Evolutionary conservation across 2,329 filamentous ascomycete genomes (phyloP).

Genomic region (Aureobasidium zeae): DNA sequence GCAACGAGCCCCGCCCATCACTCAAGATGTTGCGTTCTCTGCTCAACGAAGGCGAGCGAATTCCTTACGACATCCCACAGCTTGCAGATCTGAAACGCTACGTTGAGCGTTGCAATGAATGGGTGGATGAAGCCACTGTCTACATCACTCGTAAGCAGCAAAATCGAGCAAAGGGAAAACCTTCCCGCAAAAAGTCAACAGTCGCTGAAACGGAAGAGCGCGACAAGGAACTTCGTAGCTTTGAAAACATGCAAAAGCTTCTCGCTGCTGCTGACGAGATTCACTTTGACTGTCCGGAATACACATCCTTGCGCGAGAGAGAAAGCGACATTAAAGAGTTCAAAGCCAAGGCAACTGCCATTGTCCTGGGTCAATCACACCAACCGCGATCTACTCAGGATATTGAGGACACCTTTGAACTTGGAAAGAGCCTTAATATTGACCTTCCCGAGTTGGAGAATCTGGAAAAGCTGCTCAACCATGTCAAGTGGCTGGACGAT

Average conservation of each 20-base stretch:
- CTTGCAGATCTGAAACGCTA: conserved; percentile 75
- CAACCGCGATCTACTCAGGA: conserved; percentile 55
- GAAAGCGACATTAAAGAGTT: conserved; percentile 77
- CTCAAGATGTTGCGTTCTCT: conserved; percentile 78
- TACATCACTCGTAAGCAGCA: conserved; percentile 97
- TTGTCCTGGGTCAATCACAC: conserved; percentile 73
- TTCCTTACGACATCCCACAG: conserved; percentile 79
- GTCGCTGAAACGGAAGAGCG: conserved; percentile 70
- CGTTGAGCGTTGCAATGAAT: conserved; percentile 93
- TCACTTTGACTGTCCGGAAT: conserved; percentile 89
- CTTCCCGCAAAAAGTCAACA: conserved; percentile 60
- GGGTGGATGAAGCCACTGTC: conserved; percentile 92
- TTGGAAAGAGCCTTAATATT: conserved; percentile 80
- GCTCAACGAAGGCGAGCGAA: conserved; percentile 88
- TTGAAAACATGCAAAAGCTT: conserved; percentile 79
- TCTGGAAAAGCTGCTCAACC: conserved; percentile 69
- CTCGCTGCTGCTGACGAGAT: conserved; percentile 75
- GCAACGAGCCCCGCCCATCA: conserved; percentile 74
- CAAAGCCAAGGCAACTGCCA: conserved; percentile 74
- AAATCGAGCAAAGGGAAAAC: conserved; percentile 88
- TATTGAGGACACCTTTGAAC: conserved; percentile 86
- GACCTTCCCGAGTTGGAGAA: conserved; percentile 82
- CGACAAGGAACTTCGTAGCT: conserved; percentile 74
- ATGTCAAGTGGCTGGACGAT: conserved; percentile 80
- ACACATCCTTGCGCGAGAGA: conserved; percentile 73